These are phyloP conservation scores for Paramecium octaurelia DNA, from an alignment of 73 alveolate genomes.

Conservation along the genomic window DNA sequence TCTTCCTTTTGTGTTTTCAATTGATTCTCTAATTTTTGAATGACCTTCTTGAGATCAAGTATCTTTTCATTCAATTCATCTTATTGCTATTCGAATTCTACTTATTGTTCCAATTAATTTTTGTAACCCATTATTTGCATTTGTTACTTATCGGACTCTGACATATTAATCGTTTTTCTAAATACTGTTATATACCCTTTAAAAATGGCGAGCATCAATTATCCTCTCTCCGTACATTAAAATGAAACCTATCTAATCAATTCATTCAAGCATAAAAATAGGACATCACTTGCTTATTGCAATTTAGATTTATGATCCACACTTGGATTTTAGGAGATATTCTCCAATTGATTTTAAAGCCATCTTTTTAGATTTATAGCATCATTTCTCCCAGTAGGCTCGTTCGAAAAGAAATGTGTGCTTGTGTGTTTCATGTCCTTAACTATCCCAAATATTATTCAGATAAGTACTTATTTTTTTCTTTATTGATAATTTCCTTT, in stretches of 20 bases:
- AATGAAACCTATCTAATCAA: constrained; percentile 22
- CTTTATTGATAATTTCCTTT: neutral
- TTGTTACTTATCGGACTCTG: neutral
- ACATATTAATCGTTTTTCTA: neutral
- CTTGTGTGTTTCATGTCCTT: neutral
- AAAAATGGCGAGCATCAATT: constrained; percentile 28
- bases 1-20: neutral
- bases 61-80: neutral
- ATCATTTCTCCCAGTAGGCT: constrained; percentile 45
- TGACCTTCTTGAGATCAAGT: neutral
- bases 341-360: neutral
- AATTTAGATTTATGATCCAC: neutral
- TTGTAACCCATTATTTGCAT: neutral
- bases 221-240: constrained; percentile 37
- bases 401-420: constrained; percentile 18
- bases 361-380: constrained; percentile 20
- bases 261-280: constrained; percentile 35
- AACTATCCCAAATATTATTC: neutral
- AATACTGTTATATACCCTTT: constrained; percentile 7
- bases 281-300: neutral
- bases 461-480: neutral
- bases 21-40: neutral
- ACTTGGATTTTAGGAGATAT: neutral
- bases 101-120: neutral
- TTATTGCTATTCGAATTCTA: neutral